A percentile compares a stretch with the other conserved stretches of the same genome.
These are phyloP conservation scores for Rhizophora mangle DNA, from an alignment of 345 rosid genomes.

Conservation along the genomic window DNA sequence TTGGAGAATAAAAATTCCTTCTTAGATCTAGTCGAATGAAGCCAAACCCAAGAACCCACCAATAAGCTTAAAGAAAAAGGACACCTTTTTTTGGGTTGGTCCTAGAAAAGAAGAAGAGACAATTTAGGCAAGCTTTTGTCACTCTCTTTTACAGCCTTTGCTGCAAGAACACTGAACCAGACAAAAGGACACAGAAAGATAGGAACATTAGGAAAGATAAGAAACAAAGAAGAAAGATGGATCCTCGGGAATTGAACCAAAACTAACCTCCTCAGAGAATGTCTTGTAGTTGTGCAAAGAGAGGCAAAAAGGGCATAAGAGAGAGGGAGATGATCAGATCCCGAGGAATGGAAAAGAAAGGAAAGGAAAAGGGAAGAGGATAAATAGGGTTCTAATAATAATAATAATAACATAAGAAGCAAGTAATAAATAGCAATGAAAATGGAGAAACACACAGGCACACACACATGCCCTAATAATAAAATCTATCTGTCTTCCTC, in stretches of 20 bases:
- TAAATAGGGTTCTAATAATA: conserved; percentile 28
- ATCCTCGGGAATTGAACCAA: conserved; percentile 63
- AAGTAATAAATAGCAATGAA: conserved; percentile 19
- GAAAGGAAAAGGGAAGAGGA: conserved; percentile 7
- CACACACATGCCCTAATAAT: conserved; percentile 61
- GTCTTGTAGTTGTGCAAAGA: conserved; percentile 16
- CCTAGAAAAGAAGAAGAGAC: neutral
- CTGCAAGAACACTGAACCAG: conserved; percentile 25
- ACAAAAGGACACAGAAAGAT: conserved; percentile 29
- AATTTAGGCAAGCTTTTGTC: conserved; percentile 7
- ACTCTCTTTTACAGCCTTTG: conserved; percentile 12
- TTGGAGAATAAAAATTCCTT: conserved; percentile 14
- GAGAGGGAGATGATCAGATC: conserved; percentile 49
- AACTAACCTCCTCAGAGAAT: conserved; percentile 17
- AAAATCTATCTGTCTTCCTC: conserved; percentile 24
- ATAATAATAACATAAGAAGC: conserved; percentile 53
- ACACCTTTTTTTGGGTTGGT: neutral
- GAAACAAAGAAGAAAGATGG: conserved; percentile 29
- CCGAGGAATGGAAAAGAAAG: conserved; percentile 41
- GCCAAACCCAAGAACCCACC: neutral
- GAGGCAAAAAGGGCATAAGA: conserved; percentile 8
- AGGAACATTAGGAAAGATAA: conserved; percentile 12
- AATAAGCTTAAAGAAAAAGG: conserved; percentile 6
- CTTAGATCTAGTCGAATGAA: conserved; percentile 32
- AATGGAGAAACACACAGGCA: neutral